phyloP scores from a whole-genome alignment of 176 grass and related monocot genomes.

The Triticum aestivum region DNA sequence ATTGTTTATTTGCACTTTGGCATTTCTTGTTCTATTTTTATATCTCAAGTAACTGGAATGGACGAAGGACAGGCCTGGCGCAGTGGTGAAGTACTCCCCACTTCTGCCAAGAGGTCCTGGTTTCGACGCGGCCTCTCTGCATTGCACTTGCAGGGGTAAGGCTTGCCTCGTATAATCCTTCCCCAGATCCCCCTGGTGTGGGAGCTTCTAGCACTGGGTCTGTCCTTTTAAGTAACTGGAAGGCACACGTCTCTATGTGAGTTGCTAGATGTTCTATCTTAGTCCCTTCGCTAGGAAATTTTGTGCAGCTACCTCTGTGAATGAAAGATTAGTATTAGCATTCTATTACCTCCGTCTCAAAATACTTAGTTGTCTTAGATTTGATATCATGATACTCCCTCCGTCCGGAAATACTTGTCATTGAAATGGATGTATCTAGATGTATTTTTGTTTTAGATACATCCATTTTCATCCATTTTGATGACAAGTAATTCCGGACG shows the following conservation, averaged over 20 bases:
- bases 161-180: neutral
- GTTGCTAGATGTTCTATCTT: neutral
- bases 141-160: neutral
- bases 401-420: too few species aligned
- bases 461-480: too few species aligned
- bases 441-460: neutral
- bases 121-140: neutral
- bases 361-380: too few species aligned
- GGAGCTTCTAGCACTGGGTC: neutral
- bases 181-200: neutral
- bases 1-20: neutral
- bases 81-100: neutral
- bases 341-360: too few species aligned
- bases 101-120: neutral
- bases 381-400: too few species aligned
- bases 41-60: conserved; percentile 8
- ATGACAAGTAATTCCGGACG: too few species aligned
- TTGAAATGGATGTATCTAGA: too few species aligned
- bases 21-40: neutral
- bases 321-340: conserved; percentile 1
- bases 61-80: neutral
- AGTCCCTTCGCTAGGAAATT: neutral
- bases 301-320: neutral
- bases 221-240: conserved; percentile 3
- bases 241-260: neutral